Evolutionary conservation across 2,329 filamentous ascomycete species (phyloP).

Genomic region (Truncatella angustata): DNA sequence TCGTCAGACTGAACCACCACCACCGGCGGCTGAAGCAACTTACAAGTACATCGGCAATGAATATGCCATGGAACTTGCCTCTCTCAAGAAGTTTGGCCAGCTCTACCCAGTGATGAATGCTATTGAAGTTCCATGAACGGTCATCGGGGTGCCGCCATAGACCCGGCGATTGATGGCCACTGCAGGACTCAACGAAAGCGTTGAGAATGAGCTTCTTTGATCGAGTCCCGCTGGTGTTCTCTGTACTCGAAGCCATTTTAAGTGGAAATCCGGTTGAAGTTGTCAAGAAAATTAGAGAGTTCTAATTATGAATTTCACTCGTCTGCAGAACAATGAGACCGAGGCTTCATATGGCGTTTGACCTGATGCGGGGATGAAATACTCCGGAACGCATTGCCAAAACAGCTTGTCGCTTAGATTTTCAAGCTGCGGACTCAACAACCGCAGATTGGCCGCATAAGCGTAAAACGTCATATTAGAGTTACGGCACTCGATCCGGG

Average conservation of each 20-base stretch:
- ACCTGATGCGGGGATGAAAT: too few relatives aligned
- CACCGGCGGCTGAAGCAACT: too few relatives aligned
- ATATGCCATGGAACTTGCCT: conserved; percentile 63
- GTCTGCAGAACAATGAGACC: too few relatives aligned
- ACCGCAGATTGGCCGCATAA: too few relatives aligned
- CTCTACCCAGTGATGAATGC: conserved; percentile 62
- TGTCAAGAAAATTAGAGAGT: too few relatives aligned
- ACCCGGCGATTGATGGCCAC: conserved; percentile 52
- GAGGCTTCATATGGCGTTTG: too few relatives aligned
- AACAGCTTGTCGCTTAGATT: too few relatives aligned
- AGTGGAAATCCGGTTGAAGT: not conserved
- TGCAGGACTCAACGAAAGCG: conserved; percentile 62
- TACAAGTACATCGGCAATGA: conserved; percentile 64
- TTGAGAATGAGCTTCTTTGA: conserved; percentile 57
- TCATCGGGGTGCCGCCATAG: conserved; percentile 54
- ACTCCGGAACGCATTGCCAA: too few relatives aligned
- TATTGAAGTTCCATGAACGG: conserved; percentile 56
- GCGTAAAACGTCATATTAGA: conserved; percentile 2
- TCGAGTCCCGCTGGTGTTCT: conserved; percentile 2
- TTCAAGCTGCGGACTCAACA: too few relatives aligned
- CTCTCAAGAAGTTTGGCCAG: conserved; percentile 61
- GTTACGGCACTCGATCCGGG: conserved; percentile 1
- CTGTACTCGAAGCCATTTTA: not conserved
- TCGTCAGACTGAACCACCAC: too few relatives aligned
- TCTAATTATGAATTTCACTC: too few relatives aligned